phyloP scores from a whole-genome alignment of 371 early-diverging fungal species.

The Actinomortierella ambigua region DNA sequence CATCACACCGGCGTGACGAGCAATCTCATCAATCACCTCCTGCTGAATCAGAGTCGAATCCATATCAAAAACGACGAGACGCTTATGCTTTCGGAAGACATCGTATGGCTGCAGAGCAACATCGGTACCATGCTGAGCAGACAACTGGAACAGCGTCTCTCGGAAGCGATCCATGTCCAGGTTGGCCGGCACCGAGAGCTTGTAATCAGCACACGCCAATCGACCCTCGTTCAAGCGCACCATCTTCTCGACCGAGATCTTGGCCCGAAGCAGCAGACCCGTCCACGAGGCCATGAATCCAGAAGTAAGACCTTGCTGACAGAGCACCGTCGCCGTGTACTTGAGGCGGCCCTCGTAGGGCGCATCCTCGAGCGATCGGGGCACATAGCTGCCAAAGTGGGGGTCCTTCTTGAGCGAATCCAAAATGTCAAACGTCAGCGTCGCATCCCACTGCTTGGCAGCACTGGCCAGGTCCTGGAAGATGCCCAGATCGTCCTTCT shows the following conservation, averaged over 20 bases:
- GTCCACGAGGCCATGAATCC: constrained; percentile 79
- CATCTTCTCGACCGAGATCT: constrained; percentile 84
- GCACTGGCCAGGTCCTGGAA: constrained; percentile 77
- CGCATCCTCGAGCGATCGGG: constrained; percentile 76
- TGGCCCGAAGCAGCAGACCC: constrained; percentile 65
- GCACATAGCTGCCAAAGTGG: constrained; percentile 49
- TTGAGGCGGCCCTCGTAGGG: constrained; percentile 81
- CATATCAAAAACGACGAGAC: constrained; percentile 98
- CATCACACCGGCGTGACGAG: constrained; percentile 88
- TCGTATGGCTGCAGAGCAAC: constrained; percentile 88
- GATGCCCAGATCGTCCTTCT: constrained; percentile 69
- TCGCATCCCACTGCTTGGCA: constrained; percentile 84
- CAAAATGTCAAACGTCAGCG: constrained; percentile 77
- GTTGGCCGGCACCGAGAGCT: constrained; percentile 73
- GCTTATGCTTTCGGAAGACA: constrained; percentile 88
- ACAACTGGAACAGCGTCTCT: constrained; percentile 71
- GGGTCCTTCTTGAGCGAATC: constrained; percentile 59
- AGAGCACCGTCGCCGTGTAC: constrained; percentile 83
- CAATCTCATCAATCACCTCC: constrained; percentile 98
- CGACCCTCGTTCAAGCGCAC: constrained; percentile 69
- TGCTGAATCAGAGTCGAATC: constrained; percentile 97
- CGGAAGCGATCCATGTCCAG: constrained; percentile 68
- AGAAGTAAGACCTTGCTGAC: constrained; percentile 75
- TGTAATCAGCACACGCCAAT: constrained; percentile 80
- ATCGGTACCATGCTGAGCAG: constrained; percentile 74